These are phyloP conservation scores for Tulasnella sp. DNA, from an alignment of 768 basidiomycete species.

Conservation along the genomic window DNA sequence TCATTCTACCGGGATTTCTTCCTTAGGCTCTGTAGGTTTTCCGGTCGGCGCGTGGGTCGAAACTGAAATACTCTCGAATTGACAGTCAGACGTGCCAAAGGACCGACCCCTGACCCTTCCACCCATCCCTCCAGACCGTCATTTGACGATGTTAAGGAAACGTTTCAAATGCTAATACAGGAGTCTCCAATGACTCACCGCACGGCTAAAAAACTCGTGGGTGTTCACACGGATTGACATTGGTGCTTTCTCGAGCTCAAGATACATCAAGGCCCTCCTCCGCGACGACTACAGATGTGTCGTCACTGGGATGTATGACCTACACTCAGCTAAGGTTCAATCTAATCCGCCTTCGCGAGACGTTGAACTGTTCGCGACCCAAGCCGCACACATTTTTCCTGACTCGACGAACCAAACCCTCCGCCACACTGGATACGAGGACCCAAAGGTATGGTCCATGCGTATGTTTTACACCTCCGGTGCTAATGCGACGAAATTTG, in stretches of 20 bases:
- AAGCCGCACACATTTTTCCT: conserved; percentile 2
- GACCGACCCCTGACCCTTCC: background rate
- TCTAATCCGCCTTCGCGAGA: background rate
- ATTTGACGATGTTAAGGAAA: background rate
- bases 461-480: conserved; percentile 4
- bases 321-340: background rate
- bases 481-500: conserved; percentile 1
- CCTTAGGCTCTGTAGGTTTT: too few relatives aligned
- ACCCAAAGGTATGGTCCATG: background rate
- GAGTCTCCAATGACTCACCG: background rate
- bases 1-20: too few relatives aligned
- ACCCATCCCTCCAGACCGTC: background rate
- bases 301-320: conserved; percentile 14
- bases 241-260: too few relatives aligned
- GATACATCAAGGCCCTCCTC: conserved; percentile 19
- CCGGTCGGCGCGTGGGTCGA: too few relatives aligned
- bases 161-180: background rate
- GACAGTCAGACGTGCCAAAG: background rate
- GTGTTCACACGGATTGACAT: too few relatives aligned
- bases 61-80: too few relatives aligned
- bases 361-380: background rate
- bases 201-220: background rate
- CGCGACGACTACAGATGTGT: conserved; percentile 23
- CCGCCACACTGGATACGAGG: background rate
- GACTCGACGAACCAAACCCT: background rate